Evolutionary conservation across 805 yeast genomes (phyloP).

Genomic region (Candida ortonii): DNA sequence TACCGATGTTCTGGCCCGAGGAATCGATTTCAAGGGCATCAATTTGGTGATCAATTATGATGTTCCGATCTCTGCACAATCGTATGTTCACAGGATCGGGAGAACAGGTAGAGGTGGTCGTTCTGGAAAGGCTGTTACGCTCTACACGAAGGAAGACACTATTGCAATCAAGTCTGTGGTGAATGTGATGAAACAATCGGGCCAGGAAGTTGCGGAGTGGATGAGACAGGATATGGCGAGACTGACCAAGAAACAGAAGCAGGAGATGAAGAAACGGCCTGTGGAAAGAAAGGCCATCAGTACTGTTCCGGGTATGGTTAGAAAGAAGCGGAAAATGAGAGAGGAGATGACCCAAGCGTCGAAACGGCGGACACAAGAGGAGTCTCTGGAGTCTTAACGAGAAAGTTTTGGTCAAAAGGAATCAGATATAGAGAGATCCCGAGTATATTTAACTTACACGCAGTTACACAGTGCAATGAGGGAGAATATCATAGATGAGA

Average conservation of each 20-base stretch:
- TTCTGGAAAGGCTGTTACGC: conserved; percentile 82
- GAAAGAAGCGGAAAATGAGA: conserved; percentile 59
- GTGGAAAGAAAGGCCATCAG: conserved; percentile 71
- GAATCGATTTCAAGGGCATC: conserved; percentile 95
- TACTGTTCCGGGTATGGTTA: conserved; percentile 73
- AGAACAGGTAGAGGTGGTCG: conserved; percentile 97
- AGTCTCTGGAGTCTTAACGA: conserved; percentile 1
- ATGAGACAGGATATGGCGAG: conserved; percentile 64
- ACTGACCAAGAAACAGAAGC: conserved; percentile 60
- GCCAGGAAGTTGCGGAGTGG: conserved; percentile 69
- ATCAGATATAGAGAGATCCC: background rate
- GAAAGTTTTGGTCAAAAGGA: background rate
- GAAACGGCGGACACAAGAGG: conserved; percentile 50
- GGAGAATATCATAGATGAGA: conserved; percentile 7
- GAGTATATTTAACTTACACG: background rate
- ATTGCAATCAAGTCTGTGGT: conserved; percentile 75
- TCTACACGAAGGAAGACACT: conserved; percentile 87
- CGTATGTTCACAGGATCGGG: conserved; percentile 96
- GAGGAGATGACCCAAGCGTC: conserved; percentile 75
- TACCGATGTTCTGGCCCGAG: conserved; percentile 94
- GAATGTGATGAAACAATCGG: conserved; percentile 87
- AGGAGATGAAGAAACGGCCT: conserved; percentile 53
- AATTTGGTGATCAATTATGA: conserved; percentile 94
- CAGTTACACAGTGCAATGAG: background rate
- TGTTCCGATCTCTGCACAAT: conserved; percentile 90